Percentiles rank a stretch among this genome's conserved stretches.
Evolutionary conservation across 441 rosid species (phyloP).

Genomic region (Kokia cookei): DNA sequence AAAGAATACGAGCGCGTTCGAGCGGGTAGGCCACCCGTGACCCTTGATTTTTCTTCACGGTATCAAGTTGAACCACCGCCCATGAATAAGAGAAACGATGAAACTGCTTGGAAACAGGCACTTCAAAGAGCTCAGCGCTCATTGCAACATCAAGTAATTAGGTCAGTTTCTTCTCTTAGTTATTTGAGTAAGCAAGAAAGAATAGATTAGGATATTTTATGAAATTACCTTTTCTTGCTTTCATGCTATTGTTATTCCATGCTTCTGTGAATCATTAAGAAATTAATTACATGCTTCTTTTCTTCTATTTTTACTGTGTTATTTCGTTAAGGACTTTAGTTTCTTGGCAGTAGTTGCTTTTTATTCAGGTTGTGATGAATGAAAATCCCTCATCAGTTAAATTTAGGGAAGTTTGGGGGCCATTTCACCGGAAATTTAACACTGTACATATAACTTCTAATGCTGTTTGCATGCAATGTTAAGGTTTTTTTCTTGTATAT

Average conservation of each 20-base stretch:
- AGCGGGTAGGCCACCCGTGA: slow-evolving; percentile 83
- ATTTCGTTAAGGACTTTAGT: neutral
- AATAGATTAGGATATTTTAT: neutral
- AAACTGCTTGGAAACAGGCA: slow-evolving; percentile 78
- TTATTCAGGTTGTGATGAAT: neutral
- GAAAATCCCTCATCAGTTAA: neutral
- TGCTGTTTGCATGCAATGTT: neutral
- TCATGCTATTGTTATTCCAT: neutral
- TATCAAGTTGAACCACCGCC: slow-evolving; percentile 70
- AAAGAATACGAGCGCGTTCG: slow-evolving; percentile 90
- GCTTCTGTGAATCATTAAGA: neutral
- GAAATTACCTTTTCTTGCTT: neutral
- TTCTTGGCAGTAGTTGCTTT: neutral
- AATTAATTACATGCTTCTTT: neutral
- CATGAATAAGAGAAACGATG: slow-evolving; percentile 71
- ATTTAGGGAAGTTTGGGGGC: neutral
- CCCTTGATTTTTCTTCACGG: slow-evolving; percentile 61
- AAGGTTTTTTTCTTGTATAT: neutral
- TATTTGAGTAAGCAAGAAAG: neutral
- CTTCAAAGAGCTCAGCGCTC: slow-evolving; percentile 78
- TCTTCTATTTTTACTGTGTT: neutral
- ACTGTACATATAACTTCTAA: neutral
- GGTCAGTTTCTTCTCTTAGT: slow-evolving; percentile 26
- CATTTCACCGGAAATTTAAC: neutral
- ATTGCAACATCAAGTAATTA: slow-evolving; percentile 69